Evolutionary conservation across 148 eudicot species (phyloP), one percentile per base, ranked within the genome.

Genomic region (Agrostemma githago): DNA sequence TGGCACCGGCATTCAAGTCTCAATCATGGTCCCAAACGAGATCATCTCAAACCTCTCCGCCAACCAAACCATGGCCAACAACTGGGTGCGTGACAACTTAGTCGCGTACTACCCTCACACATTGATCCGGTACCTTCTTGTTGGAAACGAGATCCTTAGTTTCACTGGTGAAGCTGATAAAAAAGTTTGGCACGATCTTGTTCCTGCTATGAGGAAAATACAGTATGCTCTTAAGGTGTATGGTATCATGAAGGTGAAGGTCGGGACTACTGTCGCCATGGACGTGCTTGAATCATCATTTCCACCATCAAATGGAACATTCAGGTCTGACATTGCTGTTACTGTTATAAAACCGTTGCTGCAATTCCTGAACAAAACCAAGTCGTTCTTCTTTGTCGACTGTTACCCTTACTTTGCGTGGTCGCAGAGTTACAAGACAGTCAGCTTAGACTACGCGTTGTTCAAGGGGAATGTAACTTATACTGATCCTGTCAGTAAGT

Each of bases 91-190:
- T 12, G 58, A 80, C 82, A 94, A 89, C 38, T 77, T 91, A 43
- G 74, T 83, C 12, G 81, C 92, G n/a, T 89, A 87, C 53, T 88
- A 85, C 74, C 97, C 97, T 8, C 48, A 77, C 3, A 87, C 91
- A 68, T 86, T 76, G 82, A 94, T 94, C 80, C 85, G 84, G 14
- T 94, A 85, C 80, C 68, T 94, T 26, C 90, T 94, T 20, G 92
- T 94, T 74, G 97, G 98, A 3, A 94, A 94, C 81, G 98, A 94
- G 57, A 86, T 94, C 78, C 86, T 90, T 21, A 87, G 90, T 81
- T 69, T 19, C 48, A 60, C 70, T 66, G 79, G 82, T 12, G 84
- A 79, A 12, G 53, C 77, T 15, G 74, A 44, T 68, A 77, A 82
- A 62, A 84, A 79, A 72, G 82, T 82, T 12, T 82, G 86, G 86